A percentile compares a stretch with the other conserved stretches of the same genome.
Evolutionary conservation across 1,139 yeast species (phyloP).

Genomic region (Sugiyamaella novakii): DNA sequence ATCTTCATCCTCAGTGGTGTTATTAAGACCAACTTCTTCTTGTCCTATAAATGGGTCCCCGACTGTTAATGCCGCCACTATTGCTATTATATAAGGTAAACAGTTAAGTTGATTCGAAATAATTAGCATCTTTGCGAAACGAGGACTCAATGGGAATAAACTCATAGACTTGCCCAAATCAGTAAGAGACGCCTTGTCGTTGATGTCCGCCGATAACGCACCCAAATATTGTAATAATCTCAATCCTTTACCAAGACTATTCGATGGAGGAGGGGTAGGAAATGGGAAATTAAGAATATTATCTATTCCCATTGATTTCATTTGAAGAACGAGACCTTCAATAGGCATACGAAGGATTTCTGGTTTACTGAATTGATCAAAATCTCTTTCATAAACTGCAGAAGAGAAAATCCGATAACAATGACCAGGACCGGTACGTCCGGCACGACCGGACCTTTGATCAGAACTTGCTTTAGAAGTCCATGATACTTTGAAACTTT

Average conservation of each 20-base stretch:
- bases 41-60: conserved; percentile 88
- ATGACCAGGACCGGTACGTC: conserved; percentile 99
- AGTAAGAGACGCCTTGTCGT: conserved; percentile 56
- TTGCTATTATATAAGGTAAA: conserved; percentile 81
- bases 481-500: conserved; percentile 91
- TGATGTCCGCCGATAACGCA: conserved; percentile 61
- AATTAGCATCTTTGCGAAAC: conserved; percentile 86
- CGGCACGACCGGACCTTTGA: conserved; percentile 98
- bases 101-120: conserved; percentile 87
- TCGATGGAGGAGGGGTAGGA: conserved; percentile 87
- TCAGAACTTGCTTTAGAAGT: conserved; percentile 93
- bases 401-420: conserved; percentile 91
- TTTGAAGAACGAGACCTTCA: conserved; percentile 87
- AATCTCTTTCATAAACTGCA: conserved; percentile 90
- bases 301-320: conserved; percentile 97
- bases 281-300: conserved; percentile 90
- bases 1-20: conserved; percentile 21
- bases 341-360: conserved; percentile 95
- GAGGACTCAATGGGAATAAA: conserved; percentile 87
- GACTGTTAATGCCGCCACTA: conserved; percentile 90
- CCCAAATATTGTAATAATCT: conserved; percentile 70
- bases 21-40: conserved; percentile 62
- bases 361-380: conserved; percentile 78
- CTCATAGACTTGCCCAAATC: conserved; percentile 85
- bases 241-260: conserved; percentile 65